Evolutionary conservation across 306 rosid species (phyloP), one percentile per base, ranked within the genome.

Genomic region (Lathyrus tuberosus): DNA sequence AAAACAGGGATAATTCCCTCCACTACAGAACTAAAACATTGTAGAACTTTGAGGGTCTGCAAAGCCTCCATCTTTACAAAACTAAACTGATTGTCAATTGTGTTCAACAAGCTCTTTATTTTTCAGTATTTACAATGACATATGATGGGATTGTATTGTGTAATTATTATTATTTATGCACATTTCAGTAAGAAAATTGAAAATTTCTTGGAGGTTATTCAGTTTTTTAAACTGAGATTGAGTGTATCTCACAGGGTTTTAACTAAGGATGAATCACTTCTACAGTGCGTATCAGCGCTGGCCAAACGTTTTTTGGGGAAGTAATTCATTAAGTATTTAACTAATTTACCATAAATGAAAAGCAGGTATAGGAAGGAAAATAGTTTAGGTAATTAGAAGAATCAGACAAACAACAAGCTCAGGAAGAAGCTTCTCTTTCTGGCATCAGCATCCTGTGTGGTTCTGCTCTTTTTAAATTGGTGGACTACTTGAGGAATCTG

Each of bases 401-500:
- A 33, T 70, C 52, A 38, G 65, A 18, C 46, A 58, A 7, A 15
- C 44, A 51, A 16, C 8, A 42, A 64, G 67, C 28, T 73, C 52
- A 31, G 71, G 68, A 74, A 78, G 90, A 86, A 79, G 91, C 87
- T 88, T 86, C 88, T 65, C 80, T 68, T 22, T 75, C 49, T 74
- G 47, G 82, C 82, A 62, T 78, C 86, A 65, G 71, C 65, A 67
- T 62, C 78, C 44, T 69, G 38, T 70, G 54, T 40, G 51, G 66
- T 76, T 72, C 5, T 53, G 18, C 24, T 38, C 69, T 65, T 80
- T 68, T 69, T 20, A 42, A 76, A 78, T 69, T 76, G 73, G 80
- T 78, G 92, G 86, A 81, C 79, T 79, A 57, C 77, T 72, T 48
- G 71, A 15, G 72, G 95, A 80, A 92, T 89, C 95, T 62, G 91